Percentiles rank a stretch among this genome's conserved stretches.
Conservation (phyloP, 768 basidiomycete species). For the Macrolepiota dolichaula region DNA sequence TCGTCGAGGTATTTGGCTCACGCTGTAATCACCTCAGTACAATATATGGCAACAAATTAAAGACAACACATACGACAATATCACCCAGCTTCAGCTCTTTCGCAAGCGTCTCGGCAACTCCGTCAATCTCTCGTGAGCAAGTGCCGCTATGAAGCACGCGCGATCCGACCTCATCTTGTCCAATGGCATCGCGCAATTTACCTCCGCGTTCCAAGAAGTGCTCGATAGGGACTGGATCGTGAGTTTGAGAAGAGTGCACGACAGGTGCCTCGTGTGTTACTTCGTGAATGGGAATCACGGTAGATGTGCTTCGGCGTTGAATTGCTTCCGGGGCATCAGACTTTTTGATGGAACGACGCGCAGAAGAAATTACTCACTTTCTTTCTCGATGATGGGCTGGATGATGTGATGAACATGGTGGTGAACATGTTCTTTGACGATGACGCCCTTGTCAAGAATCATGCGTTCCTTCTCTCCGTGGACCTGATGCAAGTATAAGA, state of each 20-base stretch:
- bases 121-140: conserved; percentile 23
- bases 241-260: conserved; percentile 31
- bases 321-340: conserved; percentile 15
- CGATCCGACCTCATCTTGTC: conserved; percentile 16
- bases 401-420: conserved; percentile 36
- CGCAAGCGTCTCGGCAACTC: conserved; percentile 19
- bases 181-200: conserved; percentile 12
- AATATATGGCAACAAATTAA: neutral
- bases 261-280: conserved; percentile 34
- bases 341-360: conserved; percentile 4
- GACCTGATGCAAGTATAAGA: conserved; percentile 8
- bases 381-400: conserved; percentile 36
- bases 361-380: conserved; percentile 22
- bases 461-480: conserved; percentile 24
- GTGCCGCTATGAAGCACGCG: conserved; percentile 20
- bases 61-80: neutral
- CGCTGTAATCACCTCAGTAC: neutral
- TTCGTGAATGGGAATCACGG: conserved; percentile 32
- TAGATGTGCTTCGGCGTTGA: conserved; percentile 26
- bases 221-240: conserved; percentile 29
- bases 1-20: neutral
- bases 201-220: conserved; percentile 27
- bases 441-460: conserved; percentile 30
- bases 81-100: conserved; percentile 16
- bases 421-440: conserved; percentile 26